Evolutionary conservation across 768 basidiomycete species (phyloP), one percentile per base, ranked within the genome.

Genomic region (Tricholoma saponaceum): DNA sequence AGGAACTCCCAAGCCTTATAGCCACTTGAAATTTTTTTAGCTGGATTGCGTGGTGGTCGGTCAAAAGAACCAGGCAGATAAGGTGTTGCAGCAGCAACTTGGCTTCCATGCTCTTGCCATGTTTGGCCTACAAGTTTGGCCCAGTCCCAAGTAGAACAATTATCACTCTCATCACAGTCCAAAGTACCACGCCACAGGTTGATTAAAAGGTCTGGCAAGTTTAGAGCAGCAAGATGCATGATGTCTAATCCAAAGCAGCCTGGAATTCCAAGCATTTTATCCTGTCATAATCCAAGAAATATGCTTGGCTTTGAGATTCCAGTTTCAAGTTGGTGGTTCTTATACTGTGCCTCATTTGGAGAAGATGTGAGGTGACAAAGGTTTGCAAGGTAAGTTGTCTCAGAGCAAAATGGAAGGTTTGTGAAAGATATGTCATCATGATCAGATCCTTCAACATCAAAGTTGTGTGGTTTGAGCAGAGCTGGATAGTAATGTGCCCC

Each of bases 21-120:
- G n/a, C n/a, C n/a, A n/a, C n/a, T n/a, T n/a, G n/a, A n/a, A 4
- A 79, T 70, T 58, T 79, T 79, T 53, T 75, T 66, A 0, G 76
- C 74, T 10, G 69, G 67, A 55, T 80, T 76, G 0, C 73, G 70
- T 3, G 76, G 79, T 13, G 76, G 70, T 6, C 69, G 64, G 58
- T 77, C 73, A 63, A 77, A 79, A 0, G 72, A 77, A 1, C 70
- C 68, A 25, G 77, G 75, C 10, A 78, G 61, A 57, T 73, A 77
- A 0, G 58, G 65, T 2, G 64, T 67, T 0, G 67, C 54, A 14
- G 26, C 51, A 0, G 68, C 74, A 10, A 80, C 75, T 5, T 51
- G 60, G n/a, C 23, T 47, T 0, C 77, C 74, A 61, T 79, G 77
- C 7, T 25, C 39, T 46, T 64, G 60, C 77, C 77, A 79, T 1